Base-by-base conservation (phyloP, 371 early-diverging fungal species). In the Mortierella sp. region DNA sequence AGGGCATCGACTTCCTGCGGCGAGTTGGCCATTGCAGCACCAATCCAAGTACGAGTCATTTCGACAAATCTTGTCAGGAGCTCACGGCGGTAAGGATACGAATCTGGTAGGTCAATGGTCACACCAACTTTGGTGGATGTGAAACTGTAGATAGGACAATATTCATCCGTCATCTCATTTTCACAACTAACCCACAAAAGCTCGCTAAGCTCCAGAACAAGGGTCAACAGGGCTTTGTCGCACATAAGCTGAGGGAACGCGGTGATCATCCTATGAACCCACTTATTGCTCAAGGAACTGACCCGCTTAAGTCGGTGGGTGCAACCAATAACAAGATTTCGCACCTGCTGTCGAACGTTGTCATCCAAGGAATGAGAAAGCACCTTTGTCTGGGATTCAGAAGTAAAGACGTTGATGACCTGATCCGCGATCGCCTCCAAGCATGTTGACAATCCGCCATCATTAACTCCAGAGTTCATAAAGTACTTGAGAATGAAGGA, bases 401-500 rank as follows among this genome's bases (percentile, higher is more conserved):
- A 82, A 59, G 85, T 82, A 60, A 87, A 88, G 1, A 81, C 79
- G 30, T 63, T 63, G 4, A 81, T 68, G 0, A 85, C 85, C 64
- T 85, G 83, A 28, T 92, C 91, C 14, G 91, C 89, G 59, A 96
- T 91, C 15, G 82, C 83, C 71, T 93, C 92, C 15, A 97, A 75
- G 7, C 90, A 85, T 0, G 83, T 83, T 43, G 91, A 87, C 64
- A 94, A 70, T 1, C 88, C 87, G 29, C 91, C 89, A 51, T 84
- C 81, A 55, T 86, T 88, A 47, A 93, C 89, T 7, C 95, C 92
- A 48, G 93, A 90, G 70, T 96, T 95, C 80, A 87, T 83, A 59
- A 96, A 90, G 75, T 96, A 96, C 43, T 85, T 86, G 26, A 93
- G 72, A 46, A 95, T 86, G 57, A 86, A 87, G n/a, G 86, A 85